Evolutionary conservation across 306 rosid species (phyloP).

Genomic region (Prunus campanulata): DNA sequence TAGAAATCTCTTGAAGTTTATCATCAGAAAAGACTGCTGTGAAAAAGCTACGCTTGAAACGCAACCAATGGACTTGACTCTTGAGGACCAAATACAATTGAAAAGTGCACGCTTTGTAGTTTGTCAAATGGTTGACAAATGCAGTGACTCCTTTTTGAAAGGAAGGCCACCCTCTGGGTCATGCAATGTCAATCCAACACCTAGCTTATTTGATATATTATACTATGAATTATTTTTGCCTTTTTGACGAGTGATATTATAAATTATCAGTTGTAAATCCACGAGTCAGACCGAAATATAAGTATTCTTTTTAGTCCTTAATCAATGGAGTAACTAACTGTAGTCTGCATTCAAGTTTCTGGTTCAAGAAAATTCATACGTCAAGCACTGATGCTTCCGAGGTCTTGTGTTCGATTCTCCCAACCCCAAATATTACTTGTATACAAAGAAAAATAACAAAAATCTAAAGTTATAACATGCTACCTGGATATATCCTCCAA

Average conservation of each 20-base stretch:
- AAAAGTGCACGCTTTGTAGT: background rate
- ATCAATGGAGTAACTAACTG: background rate
- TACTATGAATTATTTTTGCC: too few relatives aligned
- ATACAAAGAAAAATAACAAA: too few relatives aligned
- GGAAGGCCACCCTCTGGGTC: background rate
- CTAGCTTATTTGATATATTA: too few relatives aligned
- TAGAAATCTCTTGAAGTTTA: too few relatives aligned
- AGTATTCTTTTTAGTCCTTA: background rate
- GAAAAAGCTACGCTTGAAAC: background rate
- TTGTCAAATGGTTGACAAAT: slow-evolving; percentile 1
- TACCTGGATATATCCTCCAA: too few relatives aligned
- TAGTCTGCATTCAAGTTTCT: background rate
- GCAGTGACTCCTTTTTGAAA: background rate
- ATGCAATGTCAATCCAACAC: background rate
- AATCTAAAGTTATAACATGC: too few relatives aligned
- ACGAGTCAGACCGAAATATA: too few relatives aligned
- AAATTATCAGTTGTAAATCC: too few relatives aligned
- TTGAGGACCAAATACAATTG: too few relatives aligned
- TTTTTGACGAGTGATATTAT: too few relatives aligned
- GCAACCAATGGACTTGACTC: background rate
- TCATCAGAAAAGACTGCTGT: background rate
- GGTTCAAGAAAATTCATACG: background rate
- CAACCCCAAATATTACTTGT: too few relatives aligned
- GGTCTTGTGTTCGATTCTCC: too few relatives aligned
- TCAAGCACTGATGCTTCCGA: background rate